These are phyloP conservation scores for Penicillium sp. DNA, from an alignment of 2,329 filamentous ascomycete genomes.

Conservation along the genomic window DNA sequence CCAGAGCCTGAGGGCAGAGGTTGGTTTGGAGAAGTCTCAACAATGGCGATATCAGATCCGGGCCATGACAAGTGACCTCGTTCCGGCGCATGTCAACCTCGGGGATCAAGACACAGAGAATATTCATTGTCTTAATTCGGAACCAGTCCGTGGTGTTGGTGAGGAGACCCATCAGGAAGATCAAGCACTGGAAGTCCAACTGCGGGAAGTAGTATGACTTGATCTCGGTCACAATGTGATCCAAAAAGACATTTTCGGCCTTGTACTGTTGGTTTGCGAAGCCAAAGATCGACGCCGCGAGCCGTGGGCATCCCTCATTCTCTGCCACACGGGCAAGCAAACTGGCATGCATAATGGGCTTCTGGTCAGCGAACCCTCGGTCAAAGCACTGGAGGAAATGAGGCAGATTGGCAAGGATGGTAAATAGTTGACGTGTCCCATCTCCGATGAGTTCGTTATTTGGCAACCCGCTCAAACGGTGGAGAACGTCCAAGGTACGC, in stretches of 20 bases:
- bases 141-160: constrained; percentile 89
- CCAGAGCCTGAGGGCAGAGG: constrained; percentile 86
- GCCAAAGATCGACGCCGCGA: constrained; percentile 67
- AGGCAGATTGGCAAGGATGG: constrained; percentile 87
- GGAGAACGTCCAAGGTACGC: constrained; percentile 71
- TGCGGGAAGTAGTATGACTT: constrained; percentile 75
- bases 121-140: constrained; percentile 87
- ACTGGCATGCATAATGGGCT: constrained; percentile 63
- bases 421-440: constrained; percentile 77
- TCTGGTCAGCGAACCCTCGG: constrained; percentile 54
- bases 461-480: constrained; percentile 74
- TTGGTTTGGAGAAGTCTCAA: constrained; percentile 87
- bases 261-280: constrained; percentile 68
- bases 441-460: constrained; percentile 79
- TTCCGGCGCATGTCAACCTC: constrained; percentile 90
- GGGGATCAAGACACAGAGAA: constrained; percentile 79
- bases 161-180: constrained; percentile 85
- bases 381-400: constrained; percentile 80
- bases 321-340: constrained; percentile 72
- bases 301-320: constrained; percentile 63
- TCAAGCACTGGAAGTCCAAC: constrained; percentile 79
- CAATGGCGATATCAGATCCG: constrained; percentile 90
- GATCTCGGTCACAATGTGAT: constrained; percentile 70
- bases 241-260: constrained; percentile 71
- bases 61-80: constrained; percentile 85